phyloP scores from a whole-genome alignment of 257 asterid species.

The Jacaranda copaia region DNA sequence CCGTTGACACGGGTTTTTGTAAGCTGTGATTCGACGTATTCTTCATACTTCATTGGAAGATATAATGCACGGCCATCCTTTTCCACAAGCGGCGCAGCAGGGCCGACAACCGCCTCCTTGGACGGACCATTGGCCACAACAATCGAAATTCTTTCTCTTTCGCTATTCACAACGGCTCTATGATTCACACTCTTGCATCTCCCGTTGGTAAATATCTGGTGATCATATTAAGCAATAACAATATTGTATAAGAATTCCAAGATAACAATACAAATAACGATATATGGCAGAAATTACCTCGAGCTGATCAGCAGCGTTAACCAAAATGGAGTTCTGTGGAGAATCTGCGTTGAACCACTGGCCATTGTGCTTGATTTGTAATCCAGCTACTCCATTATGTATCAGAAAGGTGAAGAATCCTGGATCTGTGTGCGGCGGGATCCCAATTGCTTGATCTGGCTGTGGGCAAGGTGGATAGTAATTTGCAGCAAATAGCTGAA shows the following conservation, averaged over 20 bases:
- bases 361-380: slow-evolving; percentile 45
- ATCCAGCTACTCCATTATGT: slow-evolving; percentile 48
- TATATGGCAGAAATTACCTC: slow-evolving; percentile 14
- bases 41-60: slow-evolving; percentile 48
- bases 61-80: slow-evolving; percentile 43
- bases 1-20: slow-evolving; percentile 43
- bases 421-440: slow-evolving; percentile 54
- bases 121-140: slow-evolving; percentile 62
- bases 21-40: slow-evolving; percentile 55
- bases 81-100: slow-evolving; percentile 44
- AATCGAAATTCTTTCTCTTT: slow-evolving; percentile 48
- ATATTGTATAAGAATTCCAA: background rate
- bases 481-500: slow-evolving; percentile 47
- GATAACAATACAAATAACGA: background rate
- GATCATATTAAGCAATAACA: background rate
- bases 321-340: slow-evolving; percentile 42
- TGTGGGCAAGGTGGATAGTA: slow-evolving; percentile 55
- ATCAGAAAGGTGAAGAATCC: slow-evolving; percentile 50
- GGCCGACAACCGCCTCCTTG: slow-evolving; percentile 50
- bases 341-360: slow-evolving; percentile 47
- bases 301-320: slow-evolving; percentile 48
- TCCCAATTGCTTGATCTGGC: slow-evolving; percentile 53
- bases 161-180: slow-evolving; percentile 50
- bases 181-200: slow-evolving; percentile 54
- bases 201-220: slow-evolving; percentile 48